Percentiles rank a stretch among this genome's conserved stretches.
Conservation (phyloP, 78 protist species). For the Trichosphaerium sp. region DNA sequence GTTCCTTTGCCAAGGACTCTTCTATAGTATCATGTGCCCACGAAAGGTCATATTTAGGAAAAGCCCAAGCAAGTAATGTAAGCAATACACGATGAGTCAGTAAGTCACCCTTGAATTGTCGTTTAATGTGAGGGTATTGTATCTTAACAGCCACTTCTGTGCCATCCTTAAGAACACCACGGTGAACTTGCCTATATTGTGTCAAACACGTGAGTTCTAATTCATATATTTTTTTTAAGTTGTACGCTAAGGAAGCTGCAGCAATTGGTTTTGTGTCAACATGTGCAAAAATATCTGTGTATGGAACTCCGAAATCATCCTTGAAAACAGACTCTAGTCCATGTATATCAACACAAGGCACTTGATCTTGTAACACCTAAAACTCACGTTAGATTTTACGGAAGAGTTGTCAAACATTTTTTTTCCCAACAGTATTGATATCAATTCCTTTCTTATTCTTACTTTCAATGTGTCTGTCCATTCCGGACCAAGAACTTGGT, state of each 20-base stretch:
- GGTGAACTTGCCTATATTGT: constrained; percentile 5
- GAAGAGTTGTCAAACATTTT: no score
- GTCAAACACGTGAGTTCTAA: no score
- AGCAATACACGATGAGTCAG: constrained; percentile 11
- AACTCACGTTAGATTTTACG: no score
- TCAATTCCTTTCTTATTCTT: no score
- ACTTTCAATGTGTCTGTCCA: no score
- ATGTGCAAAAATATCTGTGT: not conserved
- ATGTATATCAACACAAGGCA: not conserved
- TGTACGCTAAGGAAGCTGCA: not conserved
- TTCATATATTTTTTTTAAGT: no score
- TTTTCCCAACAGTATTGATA: no score
- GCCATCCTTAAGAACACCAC: no score
- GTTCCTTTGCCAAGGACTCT: constrained; percentile 20
- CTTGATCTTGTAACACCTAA: no score
- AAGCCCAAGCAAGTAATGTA: constrained; percentile 2
- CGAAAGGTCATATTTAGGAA: constrained; percentile 32
- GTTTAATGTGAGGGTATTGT: constrained; percentile 36
- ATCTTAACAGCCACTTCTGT: constrained; percentile 57
- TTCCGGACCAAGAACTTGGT: no score
- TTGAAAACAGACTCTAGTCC: not conserved
- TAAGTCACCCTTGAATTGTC: constrained; percentile 26
- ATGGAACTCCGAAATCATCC: not conserved
- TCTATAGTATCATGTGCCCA: constrained; percentile 52
- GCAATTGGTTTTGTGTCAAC: constrained; percentile 7